Evolutionary conservation across 345 rosid species (phyloP).

Genomic region (Eucalyptus brandiana): DNA sequence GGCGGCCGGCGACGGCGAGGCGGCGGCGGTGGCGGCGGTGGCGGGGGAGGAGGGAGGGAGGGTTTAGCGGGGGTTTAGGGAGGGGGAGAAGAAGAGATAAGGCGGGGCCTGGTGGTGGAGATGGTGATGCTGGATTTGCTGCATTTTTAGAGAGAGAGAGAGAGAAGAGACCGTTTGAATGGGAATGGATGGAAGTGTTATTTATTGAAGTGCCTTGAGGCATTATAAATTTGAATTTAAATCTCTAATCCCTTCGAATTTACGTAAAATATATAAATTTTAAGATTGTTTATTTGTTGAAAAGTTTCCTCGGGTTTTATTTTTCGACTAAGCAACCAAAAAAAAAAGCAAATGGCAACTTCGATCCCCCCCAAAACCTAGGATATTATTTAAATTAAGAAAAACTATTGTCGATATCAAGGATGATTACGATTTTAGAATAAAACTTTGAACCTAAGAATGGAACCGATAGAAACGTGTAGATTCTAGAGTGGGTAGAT

Average conservation of each 20-base stretch:
- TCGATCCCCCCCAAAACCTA: background rate
- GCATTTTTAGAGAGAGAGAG: background rate
- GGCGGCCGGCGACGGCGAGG: background rate
- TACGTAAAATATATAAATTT: background rate
- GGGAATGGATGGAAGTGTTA: background rate
- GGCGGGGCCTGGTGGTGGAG: slow-evolving; percentile 22
- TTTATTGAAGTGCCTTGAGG: background rate
- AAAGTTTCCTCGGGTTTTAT: background rate
- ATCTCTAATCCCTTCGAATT: background rate
- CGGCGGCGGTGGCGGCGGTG: background rate
- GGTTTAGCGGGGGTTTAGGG: slow-evolving; percentile 39
- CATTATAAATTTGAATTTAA: background rate
- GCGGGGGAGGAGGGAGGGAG: background rate
- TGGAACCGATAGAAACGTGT: accelerated
- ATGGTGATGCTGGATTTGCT: slow-evolving; percentile 45
- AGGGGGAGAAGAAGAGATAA: slow-evolving; percentile 26
- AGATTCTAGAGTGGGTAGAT: too few species aligned
- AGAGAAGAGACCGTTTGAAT: background rate
- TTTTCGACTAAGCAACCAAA: background rate
- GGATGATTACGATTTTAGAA: accelerated
- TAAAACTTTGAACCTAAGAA: too few species aligned
- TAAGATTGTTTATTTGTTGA: background rate
- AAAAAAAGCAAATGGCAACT: background rate
- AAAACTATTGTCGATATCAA: too few species aligned
- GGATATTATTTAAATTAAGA: too few species aligned